These are phyloP conservation scores for Ustilago trichophora DNA, from an alignment of 1,284 basidiomycete species.

Conservation along the genomic window DNA sequence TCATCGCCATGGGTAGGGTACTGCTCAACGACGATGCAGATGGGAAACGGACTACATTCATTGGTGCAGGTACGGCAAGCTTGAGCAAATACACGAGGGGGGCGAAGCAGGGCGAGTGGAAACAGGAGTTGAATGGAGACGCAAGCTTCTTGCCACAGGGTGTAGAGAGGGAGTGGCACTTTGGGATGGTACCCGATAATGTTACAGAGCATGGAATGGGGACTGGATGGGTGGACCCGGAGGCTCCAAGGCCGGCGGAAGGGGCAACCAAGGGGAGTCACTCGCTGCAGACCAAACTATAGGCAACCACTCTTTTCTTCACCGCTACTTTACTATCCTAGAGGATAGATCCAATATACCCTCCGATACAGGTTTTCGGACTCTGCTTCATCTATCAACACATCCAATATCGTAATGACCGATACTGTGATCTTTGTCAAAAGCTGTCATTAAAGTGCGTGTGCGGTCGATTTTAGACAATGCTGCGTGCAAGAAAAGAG, in stretches of 20 bases:
- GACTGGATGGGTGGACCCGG: slow-evolving; percentile 42
- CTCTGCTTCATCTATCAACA: background rate
- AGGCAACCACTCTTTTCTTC: slow-evolving; percentile 6
- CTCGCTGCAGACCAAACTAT: slow-evolving; percentile 25
- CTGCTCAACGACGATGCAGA: slow-evolving; percentile 70
- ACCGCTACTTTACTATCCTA: too few species aligned
- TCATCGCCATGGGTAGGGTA: slow-evolving; percentile 75
- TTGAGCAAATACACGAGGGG: slow-evolving; percentile 53
- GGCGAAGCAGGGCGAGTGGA: slow-evolving; percentile 22
- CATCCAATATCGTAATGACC: too few species aligned
- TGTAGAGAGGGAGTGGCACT: slow-evolving; percentile 78
- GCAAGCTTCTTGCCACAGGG: slow-evolving; percentile 69
- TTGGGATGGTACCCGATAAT: slow-evolving; percentile 49
- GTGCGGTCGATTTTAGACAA: too few species aligned
- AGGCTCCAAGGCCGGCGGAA: slow-evolving; percentile 3
- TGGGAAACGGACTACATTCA: slow-evolving; percentile 64
- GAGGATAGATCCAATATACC: slow-evolving; percentile 3
- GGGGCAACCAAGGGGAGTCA: background rate
- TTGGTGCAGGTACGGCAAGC: slow-evolving; percentile 58
- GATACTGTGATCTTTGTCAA: too few species aligned
- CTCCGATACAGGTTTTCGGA: slow-evolving; percentile 1
- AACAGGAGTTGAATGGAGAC: slow-evolving; percentile 52
- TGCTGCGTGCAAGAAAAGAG: too few species aligned
- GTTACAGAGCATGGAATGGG: slow-evolving; percentile 58
- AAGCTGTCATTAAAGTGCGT: too few species aligned